phyloP scores from a whole-genome alignment of 2,329 filamentous ascomycete genomes.

The Dothistroma pini region DNA sequence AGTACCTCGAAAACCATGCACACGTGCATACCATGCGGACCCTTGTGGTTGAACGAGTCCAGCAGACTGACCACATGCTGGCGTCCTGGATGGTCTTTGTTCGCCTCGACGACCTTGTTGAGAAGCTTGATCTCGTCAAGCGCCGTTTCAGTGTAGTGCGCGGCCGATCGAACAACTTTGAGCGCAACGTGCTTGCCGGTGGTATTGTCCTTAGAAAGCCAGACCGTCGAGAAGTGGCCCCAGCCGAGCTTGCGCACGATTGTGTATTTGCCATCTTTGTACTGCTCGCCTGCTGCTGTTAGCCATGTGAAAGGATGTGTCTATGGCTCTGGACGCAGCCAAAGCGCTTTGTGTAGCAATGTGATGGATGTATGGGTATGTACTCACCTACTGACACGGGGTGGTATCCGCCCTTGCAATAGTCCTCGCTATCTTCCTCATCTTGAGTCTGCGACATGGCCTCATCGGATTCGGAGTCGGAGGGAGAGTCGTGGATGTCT shows the following conservation, averaged over 20 bases:
- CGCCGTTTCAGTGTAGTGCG: slow-evolving; percentile 98
- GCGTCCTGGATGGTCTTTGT: slow-evolving; percentile 88
- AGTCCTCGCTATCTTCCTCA: slow-evolving; percentile 98
- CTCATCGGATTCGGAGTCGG: slow-evolving; percentile 70
- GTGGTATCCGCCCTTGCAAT: slow-evolving; percentile 98
- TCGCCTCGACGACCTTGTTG: slow-evolving; percentile 93
- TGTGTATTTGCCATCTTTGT: slow-evolving; percentile 96
- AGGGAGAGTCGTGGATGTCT: slow-evolving; percentile 68
- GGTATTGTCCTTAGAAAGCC: slow-evolving; percentile 66
- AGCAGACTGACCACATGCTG: slow-evolving; percentile 94
- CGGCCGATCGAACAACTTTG: slow-evolving; percentile 95
- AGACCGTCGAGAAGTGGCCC: slow-evolving; percentile 77
- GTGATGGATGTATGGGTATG: not conserved
- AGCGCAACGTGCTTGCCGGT: slow-evolving; percentile 93
- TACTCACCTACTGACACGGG: slow-evolving; percentile 66
- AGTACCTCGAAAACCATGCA: slow-evolving; percentile 99
- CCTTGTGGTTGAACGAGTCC: slow-evolving; percentile 97
- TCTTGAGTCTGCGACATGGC: slow-evolving; percentile 84
- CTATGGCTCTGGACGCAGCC: not conserved
- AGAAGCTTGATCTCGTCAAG: slow-evolving; percentile 98
- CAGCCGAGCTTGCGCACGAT: slow-evolving; percentile 94
- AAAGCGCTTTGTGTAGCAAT: not conserved
- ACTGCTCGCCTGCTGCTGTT: slow-evolving; percentile 67
- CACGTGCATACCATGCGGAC: slow-evolving; percentile 91
- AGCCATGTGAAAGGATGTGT: not conserved